A percentile compares a stretch with the other conserved stretches of the same genome.
Evolutionary conservation across 441 rosid species (phyloP).

Genomic region (Pelargonium myrrhifolium): DNA sequence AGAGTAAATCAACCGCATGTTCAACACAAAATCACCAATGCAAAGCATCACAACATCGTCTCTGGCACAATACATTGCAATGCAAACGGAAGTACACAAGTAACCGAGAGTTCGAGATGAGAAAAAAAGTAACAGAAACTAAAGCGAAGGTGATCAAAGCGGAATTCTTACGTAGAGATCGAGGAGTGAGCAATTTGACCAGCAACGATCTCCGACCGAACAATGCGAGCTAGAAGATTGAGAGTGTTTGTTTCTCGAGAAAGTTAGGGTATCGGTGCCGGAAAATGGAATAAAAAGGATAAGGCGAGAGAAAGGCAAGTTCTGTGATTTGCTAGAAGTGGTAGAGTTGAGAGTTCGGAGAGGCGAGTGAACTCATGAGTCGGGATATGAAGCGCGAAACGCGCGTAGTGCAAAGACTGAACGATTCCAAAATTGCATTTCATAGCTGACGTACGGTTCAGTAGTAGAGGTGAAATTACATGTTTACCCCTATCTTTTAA

Average conservation of each 20-base stretch:
- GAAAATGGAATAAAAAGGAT: neutral
- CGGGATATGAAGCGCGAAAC: conserved; percentile 6
- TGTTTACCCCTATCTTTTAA: neutral
- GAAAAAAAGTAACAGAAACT: neutral
- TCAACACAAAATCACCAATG: neutral
- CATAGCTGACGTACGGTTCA: neutral
- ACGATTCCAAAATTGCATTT: neutral
- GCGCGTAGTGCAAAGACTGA: neutral
- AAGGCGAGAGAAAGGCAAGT: neutral
- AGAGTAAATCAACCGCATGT: neutral
- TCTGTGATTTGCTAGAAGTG: neutral
- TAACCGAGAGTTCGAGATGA: neutral
- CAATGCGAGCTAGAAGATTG: neutral
- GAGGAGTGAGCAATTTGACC: neutral
- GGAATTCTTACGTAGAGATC: neutral
- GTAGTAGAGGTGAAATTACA: neutral
- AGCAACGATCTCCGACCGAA: neutral
- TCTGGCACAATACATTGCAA: neutral
- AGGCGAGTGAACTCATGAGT: neutral
- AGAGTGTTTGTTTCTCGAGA: conserved; percentile 4
- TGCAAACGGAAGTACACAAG: neutral
- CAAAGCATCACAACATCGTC: neutral
- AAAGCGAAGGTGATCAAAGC: neutral
- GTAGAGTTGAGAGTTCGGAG: neutral
- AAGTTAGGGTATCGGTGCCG: neutral